Evolutionary conservation across 805 yeast genomes (phyloP).

Genomic region (Hanseniaspora nectarophila): DNA sequence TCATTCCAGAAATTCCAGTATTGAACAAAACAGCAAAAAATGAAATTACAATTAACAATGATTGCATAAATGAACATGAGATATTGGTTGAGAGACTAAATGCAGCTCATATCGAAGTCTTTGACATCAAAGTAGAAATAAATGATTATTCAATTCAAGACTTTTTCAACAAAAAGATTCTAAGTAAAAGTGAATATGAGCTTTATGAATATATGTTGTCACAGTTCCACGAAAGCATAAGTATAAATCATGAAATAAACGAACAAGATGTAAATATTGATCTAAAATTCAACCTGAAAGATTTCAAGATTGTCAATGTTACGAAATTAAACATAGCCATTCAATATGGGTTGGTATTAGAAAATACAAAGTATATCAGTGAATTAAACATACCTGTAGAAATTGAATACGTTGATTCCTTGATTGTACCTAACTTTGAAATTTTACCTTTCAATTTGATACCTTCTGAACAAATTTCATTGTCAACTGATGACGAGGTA

Average conservation of each 20-base stretch:
- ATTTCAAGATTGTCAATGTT: constrained; percentile 16
- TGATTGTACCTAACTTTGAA: constrained; percentile 14
- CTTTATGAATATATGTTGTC: constrained; percentile 3
- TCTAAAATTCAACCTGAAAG: neutral
- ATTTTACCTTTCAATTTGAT: constrained; percentile 11
- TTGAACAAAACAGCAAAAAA: neutral
- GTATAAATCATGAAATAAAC: neutral
- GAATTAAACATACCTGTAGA: neutral
- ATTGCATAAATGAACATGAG: neutral
- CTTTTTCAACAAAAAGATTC: neutral
- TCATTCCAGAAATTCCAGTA: neutral
- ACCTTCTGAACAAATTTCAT: constrained; percentile 7
- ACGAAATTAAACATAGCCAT: constrained; percentile 21
- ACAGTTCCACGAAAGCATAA: neutral
- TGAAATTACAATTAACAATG: neutral
- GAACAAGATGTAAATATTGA: neutral
- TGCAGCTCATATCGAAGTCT: constrained; percentile 21
- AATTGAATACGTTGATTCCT: constrained; percentile 9
- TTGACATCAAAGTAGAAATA: constrained; percentile 22
- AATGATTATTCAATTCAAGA: constrained; percentile 9
- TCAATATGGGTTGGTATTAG: constrained; percentile 23
- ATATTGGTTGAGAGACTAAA: constrained; percentile 18
- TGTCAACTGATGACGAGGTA: neutral
- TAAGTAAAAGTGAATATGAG: neutral
- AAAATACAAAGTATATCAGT: constrained; percentile 11